Percentiles rank a stretch among this genome's conserved stretches.
Conservation (phyloP, 2,329 filamentous ascomycete genomes). For the Grosmannia penicillata region DNA sequence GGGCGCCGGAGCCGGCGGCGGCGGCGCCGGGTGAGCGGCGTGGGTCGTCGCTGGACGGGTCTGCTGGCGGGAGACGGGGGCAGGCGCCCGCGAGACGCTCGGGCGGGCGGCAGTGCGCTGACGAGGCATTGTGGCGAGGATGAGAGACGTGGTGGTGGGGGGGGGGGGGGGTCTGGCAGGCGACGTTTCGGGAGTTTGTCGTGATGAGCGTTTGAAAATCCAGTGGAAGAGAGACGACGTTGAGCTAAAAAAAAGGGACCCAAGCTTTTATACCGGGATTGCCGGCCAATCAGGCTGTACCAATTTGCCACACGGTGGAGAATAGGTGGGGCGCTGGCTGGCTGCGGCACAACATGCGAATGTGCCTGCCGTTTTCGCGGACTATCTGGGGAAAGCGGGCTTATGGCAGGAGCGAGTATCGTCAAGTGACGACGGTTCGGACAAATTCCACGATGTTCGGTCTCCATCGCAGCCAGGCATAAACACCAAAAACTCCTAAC, state of each 20-base stretch:
- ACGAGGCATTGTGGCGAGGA: slow-evolving; percentile 48
- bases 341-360: no score
- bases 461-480: no score
- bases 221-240: not conserved
- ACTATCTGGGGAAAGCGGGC: no score
- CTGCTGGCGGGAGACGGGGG: slow-evolving; percentile 38
- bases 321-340: no score
- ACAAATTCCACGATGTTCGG: no score
- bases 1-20: slow-evolving; percentile 19
- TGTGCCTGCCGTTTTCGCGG: no score
- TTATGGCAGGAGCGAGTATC: no score
- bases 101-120: slow-evolving; percentile 51
- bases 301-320: slow-evolving; percentile 10
- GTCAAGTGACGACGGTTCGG: no score
- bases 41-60: slow-evolving; percentile 57
- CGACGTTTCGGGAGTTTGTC: not conserved
- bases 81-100: slow-evolving; percentile 50
- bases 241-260: not conserved
- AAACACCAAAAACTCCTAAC: no score
- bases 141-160: slow-evolving; percentile 1
- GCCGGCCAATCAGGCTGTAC: slow-evolving; percentile 7
- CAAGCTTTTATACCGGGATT: slow-evolving; percentile 5
- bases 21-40: slow-evolving; percentile 32
- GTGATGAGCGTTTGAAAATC: not conserved
- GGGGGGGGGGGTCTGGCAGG: not conserved